These are phyloP conservation scores for Strigomonas culicis DNA, from an alignment of 208 protist genomes.

Conservation along the genomic window DNA sequence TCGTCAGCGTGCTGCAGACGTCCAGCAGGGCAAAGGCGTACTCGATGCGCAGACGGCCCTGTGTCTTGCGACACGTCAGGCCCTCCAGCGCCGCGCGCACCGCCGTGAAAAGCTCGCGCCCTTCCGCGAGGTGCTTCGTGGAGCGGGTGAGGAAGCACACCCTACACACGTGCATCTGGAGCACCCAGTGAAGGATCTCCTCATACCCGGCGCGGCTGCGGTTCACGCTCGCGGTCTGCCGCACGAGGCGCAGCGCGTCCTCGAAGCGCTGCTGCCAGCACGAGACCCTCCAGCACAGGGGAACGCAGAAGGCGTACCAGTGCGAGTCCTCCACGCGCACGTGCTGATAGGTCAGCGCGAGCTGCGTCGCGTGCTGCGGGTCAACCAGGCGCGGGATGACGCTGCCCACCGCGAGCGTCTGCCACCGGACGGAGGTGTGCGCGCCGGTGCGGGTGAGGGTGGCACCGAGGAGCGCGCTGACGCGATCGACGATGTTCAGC, in stretches of 20 bases:
- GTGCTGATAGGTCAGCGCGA: slow-evolving; percentile 41
- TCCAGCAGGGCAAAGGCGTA: slow-evolving; percentile 71
- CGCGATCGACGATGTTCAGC: slow-evolving; percentile 46
- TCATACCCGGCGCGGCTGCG: slow-evolving; percentile 19
- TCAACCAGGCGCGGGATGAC: slow-evolving; percentile 57
- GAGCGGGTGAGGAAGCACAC: slow-evolving; percentile 50
- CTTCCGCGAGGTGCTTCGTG: slow-evolving; percentile 32
- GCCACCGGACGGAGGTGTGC: slow-evolving; percentile 37
- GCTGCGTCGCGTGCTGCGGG: slow-evolving; percentile 30
- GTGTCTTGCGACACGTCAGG: slow-evolving; percentile 51
- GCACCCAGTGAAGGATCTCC: slow-evolving; percentile 39
- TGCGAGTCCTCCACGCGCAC: slow-evolving; percentile 47
- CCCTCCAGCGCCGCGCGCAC: slow-evolving; percentile 45
- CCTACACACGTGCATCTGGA: slow-evolving; percentile 40
- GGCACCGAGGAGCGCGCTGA: slow-evolving; percentile 58
- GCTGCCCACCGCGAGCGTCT: slow-evolving; percentile 34
- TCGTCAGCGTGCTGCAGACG: slow-evolving; percentile 30
- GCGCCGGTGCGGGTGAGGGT: slow-evolving; percentile 26
- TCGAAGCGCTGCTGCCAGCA: slow-evolving; percentile 57
- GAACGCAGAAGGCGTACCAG: slow-evolving; percentile 73
- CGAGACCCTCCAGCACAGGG: slow-evolving; percentile 58
- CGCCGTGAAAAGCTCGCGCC: slow-evolving; percentile 33
- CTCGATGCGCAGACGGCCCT: slow-evolving; percentile 60
- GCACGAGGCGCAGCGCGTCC: slow-evolving; percentile 42
- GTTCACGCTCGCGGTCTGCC: slow-evolving; percentile 35